Evolutionary conservation across 2,329 filamentous ascomycete species (phyloP), one percentile per base, ranked within the genome.

Genomic region (Epichloe sp.): DNA sequence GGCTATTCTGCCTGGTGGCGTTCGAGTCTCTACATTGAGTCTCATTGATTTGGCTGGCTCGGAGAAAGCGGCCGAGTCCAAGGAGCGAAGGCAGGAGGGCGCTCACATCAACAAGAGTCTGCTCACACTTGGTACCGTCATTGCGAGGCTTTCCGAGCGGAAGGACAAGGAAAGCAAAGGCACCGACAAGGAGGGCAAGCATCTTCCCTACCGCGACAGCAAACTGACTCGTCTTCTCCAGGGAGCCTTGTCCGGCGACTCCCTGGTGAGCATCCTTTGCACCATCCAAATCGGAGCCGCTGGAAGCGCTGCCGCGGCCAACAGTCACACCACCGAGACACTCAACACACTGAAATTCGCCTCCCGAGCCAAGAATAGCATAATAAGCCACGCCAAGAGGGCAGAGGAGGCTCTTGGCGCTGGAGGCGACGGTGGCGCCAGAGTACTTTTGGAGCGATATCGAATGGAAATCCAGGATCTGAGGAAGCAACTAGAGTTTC

Each of bases 101-200:
- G 91, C 91, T 12, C 93, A 98, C 65, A 98, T 98, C 71, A 98
- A 98, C 74, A 97, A 97, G 71, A 96, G 89, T 66, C 71, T 98
- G 62, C 79, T 98, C 53, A 98, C 93, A 0, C 74, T 98, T 3
- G 93, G 93, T 48, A 98, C 88, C 1, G 93, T 98, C 61, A 96
- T 98, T 64, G 86, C 88, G 11, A 86, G 86, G 56, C 74, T 98
- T n/a, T 94, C 91, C 1, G 88, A 88, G 51, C 81, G 85, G 61
- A 95, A 94, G 63, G 87, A 95, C 42, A 91, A 89, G 66, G 78
- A 86, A 52, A 79, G 77, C 49, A 86, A 85, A 62, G 72, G 76
- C 5, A 75, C 70, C 15, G 88, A 94, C 60, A 90, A 89, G 62
- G 87, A 95, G 58, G 85, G 80, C 47, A 95, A 95, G 65, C 93